Conservation (phyloP, 257 asterid genomes). For the Nicotiana undulata region DNA sequence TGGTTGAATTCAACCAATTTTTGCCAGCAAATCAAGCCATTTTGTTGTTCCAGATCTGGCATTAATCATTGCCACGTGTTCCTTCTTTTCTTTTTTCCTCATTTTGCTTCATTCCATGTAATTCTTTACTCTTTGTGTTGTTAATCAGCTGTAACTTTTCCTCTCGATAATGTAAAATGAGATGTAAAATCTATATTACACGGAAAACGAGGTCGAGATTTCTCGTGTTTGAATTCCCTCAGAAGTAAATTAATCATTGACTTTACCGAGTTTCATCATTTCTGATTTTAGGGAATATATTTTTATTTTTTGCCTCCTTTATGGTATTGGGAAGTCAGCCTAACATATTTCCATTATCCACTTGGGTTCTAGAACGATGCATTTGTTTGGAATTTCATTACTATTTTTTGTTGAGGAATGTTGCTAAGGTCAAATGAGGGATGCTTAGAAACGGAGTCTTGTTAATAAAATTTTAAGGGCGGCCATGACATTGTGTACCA, state of each 20-base stretch:
- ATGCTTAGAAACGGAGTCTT: not conserved
- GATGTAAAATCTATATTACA: slow-evolving; percentile 25
- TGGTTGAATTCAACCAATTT: slow-evolving; percentile 17
- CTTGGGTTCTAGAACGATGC: not conserved
- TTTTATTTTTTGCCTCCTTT: not conserved
- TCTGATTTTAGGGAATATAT: not conserved
- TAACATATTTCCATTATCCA: not conserved
- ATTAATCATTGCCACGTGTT: slow-evolving; percentile 23
- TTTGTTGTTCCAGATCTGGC: slow-evolving; percentile 15
- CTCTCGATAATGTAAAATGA: slow-evolving; percentile 21
- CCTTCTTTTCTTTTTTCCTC: slow-evolving; percentile 24
- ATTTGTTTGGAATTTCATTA: not conserved
- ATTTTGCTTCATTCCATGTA: not conserved
- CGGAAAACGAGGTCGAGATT: slow-evolving; percentile 20
- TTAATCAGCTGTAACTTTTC: slow-evolving; percentile 15
- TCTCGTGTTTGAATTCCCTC: slow-evolving; percentile 18
- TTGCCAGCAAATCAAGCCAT: slow-evolving; percentile 10
- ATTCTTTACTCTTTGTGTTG: slow-evolving; percentile 9
- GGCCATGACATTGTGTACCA: not conserved
- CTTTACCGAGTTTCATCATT: not conserved
- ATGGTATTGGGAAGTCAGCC: not conserved
- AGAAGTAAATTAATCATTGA: not conserved
- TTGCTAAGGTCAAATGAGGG: not conserved
- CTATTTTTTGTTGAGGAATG: not conserved
- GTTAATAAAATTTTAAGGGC: not conserved